Evolutionary conservation across 768 basidiomycete genomes (phyloP), one percentile per base, ranked within the genome.

Genomic region (Russula sp.): DNA sequence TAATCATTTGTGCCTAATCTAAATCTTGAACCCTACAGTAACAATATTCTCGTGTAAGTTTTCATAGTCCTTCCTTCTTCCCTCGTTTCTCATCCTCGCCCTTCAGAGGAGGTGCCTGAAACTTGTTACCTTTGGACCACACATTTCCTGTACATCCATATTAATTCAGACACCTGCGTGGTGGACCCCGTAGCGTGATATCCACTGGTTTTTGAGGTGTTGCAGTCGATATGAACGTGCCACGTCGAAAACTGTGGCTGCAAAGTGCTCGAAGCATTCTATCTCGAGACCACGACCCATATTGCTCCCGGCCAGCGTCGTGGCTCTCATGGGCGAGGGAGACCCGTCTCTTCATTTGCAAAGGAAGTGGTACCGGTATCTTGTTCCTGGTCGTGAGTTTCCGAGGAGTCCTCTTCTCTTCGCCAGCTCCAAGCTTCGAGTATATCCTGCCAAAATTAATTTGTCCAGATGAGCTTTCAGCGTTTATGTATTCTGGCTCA

Each of bases 11-110:
- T 55, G 20, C 61, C 66, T 70, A 58, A 72, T 70, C 49, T 55
- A 70, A 26, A 69, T 55, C 8, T 38, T 16, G 2, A 26, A 48
- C 36, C 34, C 61, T 62, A 16, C 72, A 96, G 94, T 84, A 97
- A 96, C 79, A 96, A 97, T 75, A 97, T 97, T 71, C 84, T 97
- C 67, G 94, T 97, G 94, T 97, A 84, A 72, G 94, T 92, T 54
- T 59, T 40, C 61, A 32, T 32, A 5, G 52, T 38, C 50, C 57
- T 26, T 20, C 34, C 18, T 5, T 3, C 8, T 11, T 26, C 2
- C 20, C 51, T 40, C 50, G 34, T 50, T 55, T 64, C 72, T 77
- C 71, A 64, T 71, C 57, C 48, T 9, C 50, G 46, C 48, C 32
- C 40, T 65, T 63, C 77, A 92, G 90, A 63, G 90, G 90, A 75